phyloP scores from a whole-genome alignment of 2,329 filamentous ascomycete genomes.

The Colletotrichum abscissum region DNA sequence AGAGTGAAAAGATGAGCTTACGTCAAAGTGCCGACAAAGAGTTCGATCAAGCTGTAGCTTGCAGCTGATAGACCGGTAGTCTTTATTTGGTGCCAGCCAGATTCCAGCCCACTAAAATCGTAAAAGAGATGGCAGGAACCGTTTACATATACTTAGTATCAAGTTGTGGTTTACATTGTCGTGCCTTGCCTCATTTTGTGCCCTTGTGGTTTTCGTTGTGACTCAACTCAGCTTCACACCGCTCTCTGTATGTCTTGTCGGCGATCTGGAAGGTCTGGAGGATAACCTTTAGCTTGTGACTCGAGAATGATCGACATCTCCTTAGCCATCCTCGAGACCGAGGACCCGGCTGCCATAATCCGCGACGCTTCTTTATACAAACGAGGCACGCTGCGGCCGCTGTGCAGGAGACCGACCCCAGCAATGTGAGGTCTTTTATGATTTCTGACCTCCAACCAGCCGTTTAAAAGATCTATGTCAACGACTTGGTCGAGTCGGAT shows the following conservation, averaged over 20 bases:
- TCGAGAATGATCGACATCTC: neutral
- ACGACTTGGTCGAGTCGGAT: neutral
- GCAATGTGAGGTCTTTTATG: neutral
- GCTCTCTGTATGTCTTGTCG: neutral
- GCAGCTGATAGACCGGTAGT: no score
- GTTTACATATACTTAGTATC: no score
- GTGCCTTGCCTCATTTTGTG: no score
- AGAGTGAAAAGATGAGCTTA: no score
- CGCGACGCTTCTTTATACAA: constrained; percentile 1
- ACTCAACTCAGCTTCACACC: neutral
- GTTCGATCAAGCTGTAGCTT: no score
- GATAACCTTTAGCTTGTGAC: constrained; percentile 1
- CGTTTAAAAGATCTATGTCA: neutral
- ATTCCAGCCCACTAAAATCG: no score
- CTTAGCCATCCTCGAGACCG: constrained; percentile 6
- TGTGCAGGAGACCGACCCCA: neutral
- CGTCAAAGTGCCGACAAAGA: no score
- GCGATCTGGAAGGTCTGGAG: neutral
- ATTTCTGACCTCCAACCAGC: neutral
- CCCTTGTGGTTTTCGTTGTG: no score
- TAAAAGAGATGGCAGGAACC: no score
- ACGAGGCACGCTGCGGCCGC: constrained; percentile 2
- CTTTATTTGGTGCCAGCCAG: no score
- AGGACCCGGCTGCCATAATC: constrained; percentile 3
- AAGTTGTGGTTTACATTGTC: no score